Base-by-base conservation (phyloP, 106 monocot species). In the Dendrobium officinale region DNA sequence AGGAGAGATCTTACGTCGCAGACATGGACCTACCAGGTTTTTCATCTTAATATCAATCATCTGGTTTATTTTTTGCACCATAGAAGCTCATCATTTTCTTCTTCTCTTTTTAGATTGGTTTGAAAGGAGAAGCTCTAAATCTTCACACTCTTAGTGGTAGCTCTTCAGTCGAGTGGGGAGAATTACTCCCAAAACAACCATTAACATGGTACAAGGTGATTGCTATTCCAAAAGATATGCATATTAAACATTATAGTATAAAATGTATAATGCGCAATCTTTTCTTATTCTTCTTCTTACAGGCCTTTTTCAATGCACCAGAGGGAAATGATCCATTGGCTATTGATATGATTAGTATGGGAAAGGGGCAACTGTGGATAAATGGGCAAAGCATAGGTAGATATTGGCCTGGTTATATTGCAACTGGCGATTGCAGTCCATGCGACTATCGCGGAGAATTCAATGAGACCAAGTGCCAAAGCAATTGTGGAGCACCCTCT, bases 331-430 rank as follows among this genome's bases (percentile, higher is more conserved):
- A 87, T 41, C 98, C 98, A 42, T 84, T 99, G 81, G 95, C 92
- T 77, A 82, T 99, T 48, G 98, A 99, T 77, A 93, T 99, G 98
- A 72, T 76, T 37, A 91, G 85, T 79, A 95, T 99, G 98, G 95
- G 91, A 40, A 99, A 99, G 79, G 98, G 98, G n/a, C 93, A 95
- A 84, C 73, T 95, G 43, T 99, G 98, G 98, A 80, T 99, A 67
- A 99, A 99, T 77, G 95, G 98, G 51, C 91, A 87, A 79, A 91
- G 89, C 75, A 90, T 99, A 43, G 98, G 98, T 6, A 88, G 98
- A 4, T 93, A 99, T 77, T 99, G 95, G 95, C 92, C 98, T 78
- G 89, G 86, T 55, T 95, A 99, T 58, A 91, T 83, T 79, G 98
- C 92, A 24, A 77, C 24, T 77, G 92, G 95, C 13, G 80, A 85